Percentiles rank a stretch among this genome's conserved stretches.
These are phyloP conservation scores for Macadamia integrifolia DNA, from an alignment of 164 flowering plant species.

Conservation along the genomic window DNA sequence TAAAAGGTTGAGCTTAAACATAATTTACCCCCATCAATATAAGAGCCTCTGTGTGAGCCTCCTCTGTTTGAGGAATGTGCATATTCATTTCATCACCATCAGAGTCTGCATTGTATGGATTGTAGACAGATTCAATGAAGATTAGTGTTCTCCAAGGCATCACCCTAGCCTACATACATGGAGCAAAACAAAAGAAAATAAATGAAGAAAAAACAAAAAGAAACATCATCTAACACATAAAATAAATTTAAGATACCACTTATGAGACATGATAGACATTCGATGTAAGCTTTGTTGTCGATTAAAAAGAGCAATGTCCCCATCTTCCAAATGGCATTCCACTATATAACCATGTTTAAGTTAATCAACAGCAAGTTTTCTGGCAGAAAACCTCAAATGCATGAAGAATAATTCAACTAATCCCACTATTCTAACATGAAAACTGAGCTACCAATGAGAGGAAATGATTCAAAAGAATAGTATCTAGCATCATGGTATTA, in stretches of 20 bases:
- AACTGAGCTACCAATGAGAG: neutral
- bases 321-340: slow-evolving; percentile 92
- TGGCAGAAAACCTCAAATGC: slow-evolving; percentile 32
- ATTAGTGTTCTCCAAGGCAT: slow-evolving; percentile 98
- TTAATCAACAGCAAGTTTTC: slow-evolving; percentile 65
- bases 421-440: too few relatives aligned
- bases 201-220: neutral
- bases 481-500: slow-evolving; percentile 45
- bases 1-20: neutral
- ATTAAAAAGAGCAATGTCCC: slow-evolving; percentile 87
- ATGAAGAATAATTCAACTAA: slow-evolving; percentile 34
- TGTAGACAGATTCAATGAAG: slow-evolving; percentile 97
- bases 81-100: slow-evolving; percentile 99
- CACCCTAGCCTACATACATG: slow-evolving; percentile 62
- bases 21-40: slow-evolving; percentile 80
- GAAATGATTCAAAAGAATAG: neutral
- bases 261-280: slow-evolving; percentile 97
- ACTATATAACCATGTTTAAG: slow-evolving; percentile 68
- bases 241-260: slow-evolving; percentile 31
- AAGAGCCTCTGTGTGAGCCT: slow-evolving; percentile 97
- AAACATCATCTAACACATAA: neutral
- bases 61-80: slow-evolving; percentile 98
- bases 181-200: neutral
- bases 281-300: slow-evolving; percentile 97
- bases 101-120: slow-evolving; percentile 98